Base-by-base conservation (phyloP, 768 basidiomycete species). In the Mycena galericulata region DNA sequence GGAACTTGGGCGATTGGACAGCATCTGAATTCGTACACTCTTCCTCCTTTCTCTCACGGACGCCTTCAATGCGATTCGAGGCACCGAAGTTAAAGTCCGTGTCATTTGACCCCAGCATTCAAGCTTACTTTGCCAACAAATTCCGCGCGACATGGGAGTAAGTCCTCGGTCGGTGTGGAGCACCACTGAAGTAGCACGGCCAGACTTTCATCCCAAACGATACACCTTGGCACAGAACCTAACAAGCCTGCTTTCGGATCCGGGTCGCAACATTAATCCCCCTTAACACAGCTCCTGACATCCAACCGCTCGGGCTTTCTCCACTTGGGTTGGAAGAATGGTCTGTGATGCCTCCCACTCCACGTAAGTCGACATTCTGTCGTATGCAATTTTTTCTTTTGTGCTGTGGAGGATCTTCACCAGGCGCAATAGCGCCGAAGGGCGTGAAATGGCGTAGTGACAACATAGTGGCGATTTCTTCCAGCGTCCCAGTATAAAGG, bases 381-480 rank as follows among this genome's bases (percentile, higher is more conserved):
- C 24, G 54, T 55, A 55, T 40, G 54, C 38, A 15, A 38, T 41
- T 55, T 55, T 3, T 40, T 41, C 41, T 53, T 34, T 53, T 53
- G 30, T 53, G 36, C 38, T 40, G 51, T 41, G 54, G 54, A 41
- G 36, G 38, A 38, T 55, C 54, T 55, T 55, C 38, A 55, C 54
- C 54, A 38, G 54, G 41, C 38, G 54, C 36, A 55, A 41, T 55
- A 41, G 54, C 26, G 54, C 54, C 36, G 38, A 41, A 38, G 54
- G 30, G 32, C 51, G 51, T 55, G 54, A 41, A 54, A 56, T 36
- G 40, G 54, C 54, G 41, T 40, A 27, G 38, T 56, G 38, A 56
- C 36, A 56, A 41, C 54, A 56, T 56, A 26, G 54, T 56, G 54
- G 54, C 38, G 54, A 56, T 56, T 56, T 56, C 54, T 40, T 56